Conservation (phyloP, 1,284 basidiomycete genomes). For the Schizophyllum amplum region DNA sequence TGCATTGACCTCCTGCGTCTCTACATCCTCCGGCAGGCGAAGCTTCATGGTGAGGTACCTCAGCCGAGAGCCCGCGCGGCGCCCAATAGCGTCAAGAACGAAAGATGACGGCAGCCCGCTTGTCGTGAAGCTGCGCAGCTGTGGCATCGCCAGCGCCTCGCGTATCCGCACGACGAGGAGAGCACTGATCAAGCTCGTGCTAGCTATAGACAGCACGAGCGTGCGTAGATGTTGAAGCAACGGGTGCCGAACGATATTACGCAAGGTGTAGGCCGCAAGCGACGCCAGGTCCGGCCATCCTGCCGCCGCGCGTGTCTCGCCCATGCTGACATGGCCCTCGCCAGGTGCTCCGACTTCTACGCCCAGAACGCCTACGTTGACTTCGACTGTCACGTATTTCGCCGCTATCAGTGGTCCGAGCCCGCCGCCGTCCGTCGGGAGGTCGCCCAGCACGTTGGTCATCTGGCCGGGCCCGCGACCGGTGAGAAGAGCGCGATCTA, state of each 20-base stretch:
- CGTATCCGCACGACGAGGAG: not conserved
- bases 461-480: too few species aligned
- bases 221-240: not conserved
- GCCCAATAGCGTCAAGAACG: not conserved
- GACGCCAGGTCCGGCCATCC: not conserved
- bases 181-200: not conserved
- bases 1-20: too few species aligned
- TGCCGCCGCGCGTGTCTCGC: not conserved
- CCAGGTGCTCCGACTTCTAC: not conserved
- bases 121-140: not conserved
- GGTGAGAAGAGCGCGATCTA: not conserved
- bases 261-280: not conserved
- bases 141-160: not conserved
- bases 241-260: not conserved
- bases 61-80: not conserved
- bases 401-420: not conserved
- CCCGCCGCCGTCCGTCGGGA: not conserved
- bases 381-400: not conserved
- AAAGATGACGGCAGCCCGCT: not conserved
- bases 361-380: not conserved
- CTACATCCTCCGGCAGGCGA: not conserved
- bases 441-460: not conserved
- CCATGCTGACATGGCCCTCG: not conserved
- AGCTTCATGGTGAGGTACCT: not conserved
- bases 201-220: not conserved